A percentile compares a stretch with the other conserved stretches of the same genome.
These are phyloP conservation scores for Ambrosiella beaveri DNA, from an alignment of 2,329 filamentous ascomycete genomes.

Conservation along the genomic window DNA sequence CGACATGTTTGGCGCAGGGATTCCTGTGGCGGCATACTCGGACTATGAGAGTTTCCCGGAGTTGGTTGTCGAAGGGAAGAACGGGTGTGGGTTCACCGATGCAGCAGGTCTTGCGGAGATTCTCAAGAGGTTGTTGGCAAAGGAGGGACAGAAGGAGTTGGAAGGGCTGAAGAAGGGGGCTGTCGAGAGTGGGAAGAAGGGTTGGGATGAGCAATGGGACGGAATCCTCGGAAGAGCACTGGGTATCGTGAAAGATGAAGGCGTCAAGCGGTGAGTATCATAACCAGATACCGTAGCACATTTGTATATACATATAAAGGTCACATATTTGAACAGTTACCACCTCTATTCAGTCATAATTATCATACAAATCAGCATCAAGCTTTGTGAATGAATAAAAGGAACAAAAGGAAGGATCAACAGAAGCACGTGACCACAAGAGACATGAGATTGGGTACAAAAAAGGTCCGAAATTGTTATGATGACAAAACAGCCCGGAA, in stretches of 20 bases:
- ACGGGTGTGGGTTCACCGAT: constrained; percentile 71
- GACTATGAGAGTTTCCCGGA: constrained; percentile 79
- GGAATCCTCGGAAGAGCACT: constrained; percentile 59
- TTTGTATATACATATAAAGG: background rate
- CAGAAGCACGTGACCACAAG: background rate
- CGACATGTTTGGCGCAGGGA: constrained; percentile 91
- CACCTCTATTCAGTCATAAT: too few relatives aligned
- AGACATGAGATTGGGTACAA: background rate
- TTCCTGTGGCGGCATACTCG: constrained; percentile 78
- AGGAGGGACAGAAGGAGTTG: constrained; percentile 35
- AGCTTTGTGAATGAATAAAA: too few relatives aligned
- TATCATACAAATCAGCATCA: too few relatives aligned
- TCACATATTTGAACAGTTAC: too few relatives aligned
- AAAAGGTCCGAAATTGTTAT: background rate
- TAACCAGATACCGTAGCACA: background rate
- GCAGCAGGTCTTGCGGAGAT: constrained; percentile 46
- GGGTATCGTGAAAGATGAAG: constrained; percentile 22
- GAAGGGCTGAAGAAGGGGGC: constrained; percentile 50
- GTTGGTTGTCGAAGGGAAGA: constrained; percentile 71
- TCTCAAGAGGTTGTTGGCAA: constrained; percentile 45
- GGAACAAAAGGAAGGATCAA: too few relatives aligned
- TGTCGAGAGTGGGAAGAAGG: constrained; percentile 49
- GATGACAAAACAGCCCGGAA: background rate
- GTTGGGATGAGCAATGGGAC: constrained; percentile 94
- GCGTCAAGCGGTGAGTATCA: background rate